These are phyloP conservation scores for Xylariaceae sp. DNA, from an alignment of 2,329 filamentous ascomycete species.

Conservation along the genomic window DNA sequence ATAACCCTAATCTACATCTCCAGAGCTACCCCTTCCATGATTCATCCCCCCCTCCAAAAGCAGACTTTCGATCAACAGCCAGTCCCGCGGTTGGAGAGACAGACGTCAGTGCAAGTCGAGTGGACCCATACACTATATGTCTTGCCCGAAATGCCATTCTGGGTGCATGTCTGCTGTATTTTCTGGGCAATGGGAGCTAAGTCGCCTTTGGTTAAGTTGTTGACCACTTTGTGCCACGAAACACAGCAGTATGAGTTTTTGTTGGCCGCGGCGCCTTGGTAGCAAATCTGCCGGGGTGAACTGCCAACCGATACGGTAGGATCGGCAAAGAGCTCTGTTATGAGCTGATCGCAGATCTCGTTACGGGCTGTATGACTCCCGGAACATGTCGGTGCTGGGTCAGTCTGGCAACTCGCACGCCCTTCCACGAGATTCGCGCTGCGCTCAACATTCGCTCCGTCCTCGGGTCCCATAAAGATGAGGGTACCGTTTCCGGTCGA, in stretches of 20 bases:
- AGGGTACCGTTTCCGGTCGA: background rate
- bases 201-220: background rate
- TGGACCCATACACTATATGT: background rate
- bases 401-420: background rate
- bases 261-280: constrained; percentile 2
- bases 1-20: background rate
- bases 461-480: background rate
- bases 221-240: background rate
- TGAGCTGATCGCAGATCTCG: constrained; percentile 5
- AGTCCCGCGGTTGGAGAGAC: constrained; percentile 3
- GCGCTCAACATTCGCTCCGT: background rate
- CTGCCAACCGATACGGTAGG: background rate
- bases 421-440: background rate
- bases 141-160: constrained; percentile 4
- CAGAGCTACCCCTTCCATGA: background rate
- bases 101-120: background rate
- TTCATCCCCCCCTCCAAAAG: background rate
- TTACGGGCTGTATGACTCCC: background rate
- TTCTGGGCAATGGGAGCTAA: constrained; percentile 1
- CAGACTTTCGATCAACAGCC: background rate
- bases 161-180: constrained; percentile 1
- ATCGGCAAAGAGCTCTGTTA: constrained; percentile 6
- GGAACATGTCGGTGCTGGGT: background rate
- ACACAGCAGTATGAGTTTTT: constrained; percentile 6
- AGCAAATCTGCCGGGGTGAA: constrained; percentile 1